Evolutionary conservation across 768 basidiomycete species (phyloP), one percentile per base, ranked within the genome.

Genomic region (Fomitopsis serialis): DNA sequence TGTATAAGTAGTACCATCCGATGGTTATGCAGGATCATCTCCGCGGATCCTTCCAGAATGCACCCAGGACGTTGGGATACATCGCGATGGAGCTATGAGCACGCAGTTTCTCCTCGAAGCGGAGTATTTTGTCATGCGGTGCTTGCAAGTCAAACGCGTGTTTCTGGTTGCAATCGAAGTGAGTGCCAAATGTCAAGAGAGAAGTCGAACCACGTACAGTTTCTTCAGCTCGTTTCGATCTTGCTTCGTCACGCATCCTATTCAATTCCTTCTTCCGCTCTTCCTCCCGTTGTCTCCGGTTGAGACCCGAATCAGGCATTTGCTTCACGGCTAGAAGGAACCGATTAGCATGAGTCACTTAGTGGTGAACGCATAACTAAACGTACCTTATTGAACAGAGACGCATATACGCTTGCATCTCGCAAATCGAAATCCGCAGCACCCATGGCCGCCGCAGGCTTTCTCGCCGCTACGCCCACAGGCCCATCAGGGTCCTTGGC

Each of bases 191-290:
- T 10, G 3, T 59, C 82, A 82, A 0, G 27, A 54, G 8, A 19
- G 44, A 5, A 13, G 34, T 11, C 12, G 21, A 23, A 21, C 42
- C 15, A 63, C 79, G 58, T 45, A 86, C 86, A 45, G 76, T 74
- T 58, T 87, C 85, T 40, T 72, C 68, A 19, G 69, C 68, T 10
- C 82, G 76, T 58, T 78, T 84, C 1, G 76, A 76, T 57, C 76
- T 75, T 17, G 82, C 84, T 36, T 88, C 87, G 36, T 89, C 84
- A 52, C 84, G 77, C 82, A 86, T 79, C 62, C 73, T 79, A 61
- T 83, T 75, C 60, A 89, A 61, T 53, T 90, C 85, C 58, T 77
- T 84, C 53, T 79, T 74, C 45, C 85, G 74, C 62, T 88, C 85
- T 57, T 87, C 86, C n/a, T 86, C 80, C 42, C 74, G 75, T 54